Evolutionary conservation across 345 rosid genomes (phyloP).

Genomic region (Lumnitzera racemosa): DNA sequence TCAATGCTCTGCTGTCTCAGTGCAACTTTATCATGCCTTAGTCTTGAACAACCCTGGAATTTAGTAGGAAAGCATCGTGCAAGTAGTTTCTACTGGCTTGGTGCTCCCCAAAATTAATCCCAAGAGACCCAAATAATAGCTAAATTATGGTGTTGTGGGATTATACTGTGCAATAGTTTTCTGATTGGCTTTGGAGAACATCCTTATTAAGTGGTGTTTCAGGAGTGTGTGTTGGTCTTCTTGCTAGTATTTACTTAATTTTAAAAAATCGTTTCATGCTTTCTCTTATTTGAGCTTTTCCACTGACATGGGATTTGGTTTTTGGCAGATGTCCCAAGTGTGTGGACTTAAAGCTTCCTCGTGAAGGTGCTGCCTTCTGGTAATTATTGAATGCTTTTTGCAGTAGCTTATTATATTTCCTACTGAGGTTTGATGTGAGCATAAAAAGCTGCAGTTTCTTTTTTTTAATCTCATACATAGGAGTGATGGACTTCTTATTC

Average conservation of each 20-base stretch:
- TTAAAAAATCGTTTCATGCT: neutral
- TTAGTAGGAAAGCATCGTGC: neutral
- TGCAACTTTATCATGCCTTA: neutral
- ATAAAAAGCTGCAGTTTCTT: neutral
- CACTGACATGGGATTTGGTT: neutral
- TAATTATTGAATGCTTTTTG: slow-evolving; percentile 11
- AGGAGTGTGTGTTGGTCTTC: too few species aligned
- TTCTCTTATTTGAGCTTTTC: neutral
- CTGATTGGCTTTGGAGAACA: too few species aligned
- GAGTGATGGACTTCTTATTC: too few species aligned
- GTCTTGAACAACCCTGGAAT: too few species aligned
- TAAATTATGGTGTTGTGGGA: too few species aligned
- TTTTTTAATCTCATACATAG: neutral
- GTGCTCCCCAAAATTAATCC: neutral
- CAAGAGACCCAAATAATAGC: too few species aligned
- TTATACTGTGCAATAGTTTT: too few species aligned
- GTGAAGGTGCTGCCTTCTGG: slow-evolving; percentile 94
- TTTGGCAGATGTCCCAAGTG: slow-evolving; percentile 87
- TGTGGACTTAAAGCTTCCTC: slow-evolving; percentile 83
- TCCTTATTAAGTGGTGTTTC: too few species aligned
- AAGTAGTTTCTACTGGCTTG: neutral
- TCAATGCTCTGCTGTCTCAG: neutral
- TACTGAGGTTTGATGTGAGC: neutral
- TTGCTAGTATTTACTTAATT: neutral
- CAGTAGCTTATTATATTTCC: neutral